Base-by-base conservation (phyloP, 345 rosid genomes). In the Moringa oleifera region DNA sequence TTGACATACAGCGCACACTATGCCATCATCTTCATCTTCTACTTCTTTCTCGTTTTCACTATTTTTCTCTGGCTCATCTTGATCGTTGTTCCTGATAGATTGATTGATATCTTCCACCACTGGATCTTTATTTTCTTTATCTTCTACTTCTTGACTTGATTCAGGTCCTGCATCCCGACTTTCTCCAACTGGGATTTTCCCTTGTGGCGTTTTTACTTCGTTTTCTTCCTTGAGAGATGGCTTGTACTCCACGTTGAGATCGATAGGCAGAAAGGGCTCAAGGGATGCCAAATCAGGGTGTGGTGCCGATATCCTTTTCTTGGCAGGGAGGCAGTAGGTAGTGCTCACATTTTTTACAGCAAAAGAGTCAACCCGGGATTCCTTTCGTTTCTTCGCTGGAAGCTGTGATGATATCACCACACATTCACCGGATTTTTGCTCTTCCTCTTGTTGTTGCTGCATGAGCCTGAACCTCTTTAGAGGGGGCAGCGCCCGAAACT, bases 301-400 rank as follows among this genome's bases (percentile, higher is more conserved):
- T 37, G 80, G n/a, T 13, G 96, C 97, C 90, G 88, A 85, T 0
- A 94, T 79, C 68, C 97, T 71, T 71, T 94, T 94, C 92, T 90
- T 94, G 50, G 97, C 73, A 0, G 99, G 99, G 73, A 94, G 72
- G 55, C 76, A 81, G 15, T 64, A 71, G 28, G 69, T 9, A 31
- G 62, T 12, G 64, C 4, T 13, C 20, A 61, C 28, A 20, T 62
- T 20, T 20, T 65, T 51, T 36, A 51, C 23, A 4, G 37, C 11
- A 18, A 58, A 67, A 0, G 63, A 20, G 9, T 60, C 58, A 17
- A 72, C 61, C 6, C 89, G 83, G 19, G 85, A 71, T 58, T 86
- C 82, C 74, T 78, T 87, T 49, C 97, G 80, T 78, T 88, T 94
- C 95, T 90, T 94, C 13, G 84, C 80, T 2, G 97, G 99, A 6